A percentile compares a stretch with the other conserved stretches of the same genome.
These are phyloP conservation scores for Alopecurus myosuroides DNA, from an alignment of 176 grass and related monocot genomes.

Conservation along the genomic window DNA sequence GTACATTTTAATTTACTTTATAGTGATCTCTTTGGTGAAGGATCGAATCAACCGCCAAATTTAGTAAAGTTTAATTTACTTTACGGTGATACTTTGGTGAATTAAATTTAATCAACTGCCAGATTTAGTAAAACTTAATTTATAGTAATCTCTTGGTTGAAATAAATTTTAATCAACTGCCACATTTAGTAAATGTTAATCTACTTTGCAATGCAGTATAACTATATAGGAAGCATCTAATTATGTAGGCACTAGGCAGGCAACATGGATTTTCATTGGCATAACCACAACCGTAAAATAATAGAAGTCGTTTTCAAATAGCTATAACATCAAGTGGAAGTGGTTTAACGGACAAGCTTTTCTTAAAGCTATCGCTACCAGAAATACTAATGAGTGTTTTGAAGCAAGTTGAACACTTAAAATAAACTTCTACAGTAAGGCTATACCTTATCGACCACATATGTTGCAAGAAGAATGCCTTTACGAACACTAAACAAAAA, in stretches of 20 bases:
- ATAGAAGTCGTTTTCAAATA: slow-evolving; percentile 13
- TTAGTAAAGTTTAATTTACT: not conserved
- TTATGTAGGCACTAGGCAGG: slow-evolving; percentile 31
- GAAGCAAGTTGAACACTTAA: slow-evolving; percentile 14
- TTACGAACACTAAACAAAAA: slow-evolving; percentile 10
- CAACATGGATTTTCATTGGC: slow-evolving; percentile 27
- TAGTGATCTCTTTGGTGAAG: not conserved
- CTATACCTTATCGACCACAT: slow-evolving; percentile 11
- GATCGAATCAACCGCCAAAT: not conserved
- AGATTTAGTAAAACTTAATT: not conserved
- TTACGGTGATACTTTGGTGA: not conserved
- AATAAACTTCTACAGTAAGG: slow-evolving; percentile 6
- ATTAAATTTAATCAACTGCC: slow-evolving; percentile 1
- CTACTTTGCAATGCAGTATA: not conserved
- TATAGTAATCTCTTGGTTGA: not conserved
- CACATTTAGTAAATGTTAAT: slow-evolving; percentile 5
- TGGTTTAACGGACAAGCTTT: slow-evolving; percentile 9
- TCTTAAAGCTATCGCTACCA: not conserved
- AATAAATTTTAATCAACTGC: not conserved
- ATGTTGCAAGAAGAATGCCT: slow-evolving; percentile 19
- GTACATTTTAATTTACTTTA: not conserved
- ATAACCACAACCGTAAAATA: slow-evolving; percentile 19
- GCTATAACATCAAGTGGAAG: slow-evolving; percentile 25
- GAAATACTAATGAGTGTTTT: not conserved
- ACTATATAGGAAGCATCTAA: slow-evolving; percentile 1